These are phyloP conservation scores for Porogramme epimiltina DNA, from an alignment of 1,284 basidiomycete genomes.

Conservation along the genomic window DNA sequence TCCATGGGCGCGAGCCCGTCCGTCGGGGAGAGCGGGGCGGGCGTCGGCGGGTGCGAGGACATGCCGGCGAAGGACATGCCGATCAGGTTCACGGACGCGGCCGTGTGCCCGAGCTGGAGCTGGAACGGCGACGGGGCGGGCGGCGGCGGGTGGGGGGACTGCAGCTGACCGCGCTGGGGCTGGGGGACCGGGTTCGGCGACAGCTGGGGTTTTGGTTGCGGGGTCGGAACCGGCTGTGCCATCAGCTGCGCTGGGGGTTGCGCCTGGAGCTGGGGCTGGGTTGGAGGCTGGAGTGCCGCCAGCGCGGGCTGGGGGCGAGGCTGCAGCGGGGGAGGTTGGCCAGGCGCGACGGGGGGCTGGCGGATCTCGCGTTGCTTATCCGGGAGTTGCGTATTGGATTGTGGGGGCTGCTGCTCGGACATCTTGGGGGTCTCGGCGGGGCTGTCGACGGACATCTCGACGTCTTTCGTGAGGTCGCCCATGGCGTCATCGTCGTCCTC, in stretches of 20 bases:
- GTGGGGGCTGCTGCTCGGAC: constrained; percentile 1
- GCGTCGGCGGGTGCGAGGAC: constrained; percentile 31
- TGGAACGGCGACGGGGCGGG: constrained; percentile 11
- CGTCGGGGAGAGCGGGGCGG: constrained; percentile 25
- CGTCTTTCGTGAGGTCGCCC: constrained; percentile 26
- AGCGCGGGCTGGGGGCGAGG: constrained; percentile 16
- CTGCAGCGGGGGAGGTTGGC: constrained; percentile 23
- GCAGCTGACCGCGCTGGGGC: constrained; percentile 8
- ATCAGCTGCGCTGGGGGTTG: constrained; percentile 15
- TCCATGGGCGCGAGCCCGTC: constrained; percentile 26
- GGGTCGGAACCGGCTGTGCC: constrained; percentile 15
- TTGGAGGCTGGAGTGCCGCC: constrained; percentile 7
- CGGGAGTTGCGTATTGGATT: constrained; percentile 13
- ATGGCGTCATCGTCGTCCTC: constrained; percentile 40
- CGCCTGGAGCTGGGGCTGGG: constrained; percentile 12
- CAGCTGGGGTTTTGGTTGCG: constrained; percentile 22
- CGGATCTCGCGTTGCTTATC: constrained; percentile 21
- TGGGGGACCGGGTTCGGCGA: constrained; percentile 4
- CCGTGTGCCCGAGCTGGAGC: constrained; percentile 24
- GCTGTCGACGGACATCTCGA: constrained; percentile 28
- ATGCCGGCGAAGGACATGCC: constrained; percentile 31
- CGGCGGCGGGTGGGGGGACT: constrained; percentile 21
- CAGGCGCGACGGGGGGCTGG: constrained; percentile 8
- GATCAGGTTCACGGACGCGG: constrained; percentile 27
- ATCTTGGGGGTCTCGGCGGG: constrained; percentile 23